Evolutionary conservation across 2,329 filamentous ascomycete species (phyloP), one percentile per base, ranked within the genome.

Genomic region (Setomelanomma holmii): DNA sequence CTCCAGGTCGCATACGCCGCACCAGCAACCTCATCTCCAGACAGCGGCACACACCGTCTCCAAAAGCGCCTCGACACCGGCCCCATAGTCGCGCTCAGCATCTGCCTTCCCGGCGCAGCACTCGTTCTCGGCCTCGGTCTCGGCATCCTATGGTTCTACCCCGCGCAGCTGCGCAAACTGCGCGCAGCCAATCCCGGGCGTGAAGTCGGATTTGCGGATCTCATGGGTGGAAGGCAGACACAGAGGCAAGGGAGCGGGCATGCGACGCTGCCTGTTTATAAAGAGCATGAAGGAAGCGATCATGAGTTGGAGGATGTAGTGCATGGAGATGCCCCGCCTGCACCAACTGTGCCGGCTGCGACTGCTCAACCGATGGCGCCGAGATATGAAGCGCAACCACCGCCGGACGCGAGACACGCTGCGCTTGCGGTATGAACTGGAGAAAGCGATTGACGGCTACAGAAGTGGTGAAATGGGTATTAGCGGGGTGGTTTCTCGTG

Each of bases 11-110:
- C 27, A n/a, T n/a, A n/a, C 11, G 12, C 27, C 40, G 11, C 41
- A 33, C 16, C 17, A 20, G 6, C 41, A 22, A 22, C 27, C 14
- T 27, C 40, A 17, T 4, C 45, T 16, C 39, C 38, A 23, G 36
- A 42, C 24, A 20, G 5, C 35, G 16, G 10, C 41, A 43, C 39
- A 24, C 39, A 22, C 16, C 45, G 33, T 20, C 35, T 55, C 8
- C 49, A 49, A 34, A 49, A 48, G 36, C 53, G 53, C 45, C n/a
- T 55, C 7, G 35, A 38, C 16, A 51, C 48, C 22, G 53, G 53
- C 36, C 19, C 40, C 17, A 49, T 39, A 35, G 39, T 56, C 38
- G 53, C 53, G n/a, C 21, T 56, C n/a, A 49, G 53, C 33, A 52
- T 56, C 33, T 56, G 53, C 24, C 30, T 56, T 21, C 53, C 53